Conservation (phyloP, 2,329 filamentous ascomycete genomes). For the Drechslerella stenobrocha region DNA sequence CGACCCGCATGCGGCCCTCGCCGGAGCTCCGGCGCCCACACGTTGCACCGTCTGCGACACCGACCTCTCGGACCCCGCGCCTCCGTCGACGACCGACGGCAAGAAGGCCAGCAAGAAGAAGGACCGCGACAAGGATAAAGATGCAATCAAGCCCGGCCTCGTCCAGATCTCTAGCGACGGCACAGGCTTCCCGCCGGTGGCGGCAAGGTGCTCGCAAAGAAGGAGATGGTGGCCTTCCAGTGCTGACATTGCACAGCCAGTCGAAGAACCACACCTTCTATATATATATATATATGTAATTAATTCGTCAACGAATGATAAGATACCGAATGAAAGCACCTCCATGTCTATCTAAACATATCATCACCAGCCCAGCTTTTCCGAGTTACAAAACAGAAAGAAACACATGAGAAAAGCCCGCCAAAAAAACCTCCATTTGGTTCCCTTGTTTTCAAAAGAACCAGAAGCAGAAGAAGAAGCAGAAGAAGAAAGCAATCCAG, state of each 20-base stretch:
- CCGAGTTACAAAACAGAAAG: too few relatives aligned
- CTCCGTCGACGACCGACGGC: slow-evolving; percentile 54
- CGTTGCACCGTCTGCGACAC: slow-evolving; percentile 86
- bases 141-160: slow-evolving; percentile 69
- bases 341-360: too few relatives aligned
- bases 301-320: too few relatives aligned
- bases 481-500: background rate
- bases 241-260: slow-evolving; percentile 60
- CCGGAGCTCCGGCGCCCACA: slow-evolving; percentile 61
- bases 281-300: too few relatives aligned
- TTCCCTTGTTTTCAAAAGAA: background rate
- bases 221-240: slow-evolving; percentile 77
- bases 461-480: background rate
- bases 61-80: slow-evolving; percentile 64
- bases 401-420: too few relatives aligned
- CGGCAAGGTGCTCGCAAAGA: slow-evolving; percentile 73
- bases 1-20: slow-evolving; percentile 65
- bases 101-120: slow-evolving; percentile 53
- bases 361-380: too few relatives aligned
- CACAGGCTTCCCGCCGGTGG: slow-evolving; percentile 92
- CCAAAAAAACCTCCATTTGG: too few relatives aligned
- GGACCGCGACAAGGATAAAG: slow-evolving; percentile 55
- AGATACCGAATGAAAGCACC: too few relatives aligned
- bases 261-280: too few relatives aligned
- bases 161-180: slow-evolving; percentile 82